phyloP scores from a whole-genome alignment of 2,329 filamentous ascomycete species.

The Aspergillus sclerotialis region DNA sequence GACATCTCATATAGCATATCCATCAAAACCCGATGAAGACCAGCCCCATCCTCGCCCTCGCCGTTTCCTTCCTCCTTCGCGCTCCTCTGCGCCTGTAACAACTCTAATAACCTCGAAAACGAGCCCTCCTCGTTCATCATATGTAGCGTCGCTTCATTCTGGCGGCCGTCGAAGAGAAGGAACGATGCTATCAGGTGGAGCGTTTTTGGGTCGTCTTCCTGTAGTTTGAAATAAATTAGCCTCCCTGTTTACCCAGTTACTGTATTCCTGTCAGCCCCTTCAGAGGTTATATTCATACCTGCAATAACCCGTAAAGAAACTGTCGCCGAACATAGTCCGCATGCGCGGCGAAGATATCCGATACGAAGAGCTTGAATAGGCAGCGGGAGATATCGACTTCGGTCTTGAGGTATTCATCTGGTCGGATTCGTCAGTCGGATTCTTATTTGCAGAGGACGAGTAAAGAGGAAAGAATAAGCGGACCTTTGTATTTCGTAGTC shows the following conservation, averaged over 20 bases:
- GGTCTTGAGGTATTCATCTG: slow-evolving; percentile 63
- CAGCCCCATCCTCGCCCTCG: slow-evolving; percentile 34
- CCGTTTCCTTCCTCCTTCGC: slow-evolving; percentile 44
- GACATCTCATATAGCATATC: slow-evolving; percentile 96
- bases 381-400: slow-evolving; percentile 77
- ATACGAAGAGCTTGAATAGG: slow-evolving; percentile 69
- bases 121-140: slow-evolving; percentile 81
- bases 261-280: no score
- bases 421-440: slow-evolving; percentile 15
- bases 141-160: slow-evolving; percentile 70
- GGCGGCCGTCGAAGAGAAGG: slow-evolving; percentile 77
- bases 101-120: slow-evolving; percentile 74
- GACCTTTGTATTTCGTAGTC: slow-evolving; percentile 64
- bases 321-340: slow-evolving; percentile 84
- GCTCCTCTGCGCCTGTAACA: slow-evolving; percentile 65
- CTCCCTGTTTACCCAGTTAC: no score
- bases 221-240: slow-evolving; percentile 13
- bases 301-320: slow-evolving; percentile 81
- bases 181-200: slow-evolving; percentile 78
- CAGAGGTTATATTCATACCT: no score
- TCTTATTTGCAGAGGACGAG: no score
- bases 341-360: slow-evolving; percentile 65
- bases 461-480: no score
- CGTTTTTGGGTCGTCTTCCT: slow-evolving; percentile 78
- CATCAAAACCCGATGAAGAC: slow-evolving; percentile 72